A percentile compares a stretch with the other conserved stretches of the same genome.
phyloP scores from a whole-genome alignment of 2,329 filamentous ascomycete genomes.

The Alternaria arbusti region DNA sequence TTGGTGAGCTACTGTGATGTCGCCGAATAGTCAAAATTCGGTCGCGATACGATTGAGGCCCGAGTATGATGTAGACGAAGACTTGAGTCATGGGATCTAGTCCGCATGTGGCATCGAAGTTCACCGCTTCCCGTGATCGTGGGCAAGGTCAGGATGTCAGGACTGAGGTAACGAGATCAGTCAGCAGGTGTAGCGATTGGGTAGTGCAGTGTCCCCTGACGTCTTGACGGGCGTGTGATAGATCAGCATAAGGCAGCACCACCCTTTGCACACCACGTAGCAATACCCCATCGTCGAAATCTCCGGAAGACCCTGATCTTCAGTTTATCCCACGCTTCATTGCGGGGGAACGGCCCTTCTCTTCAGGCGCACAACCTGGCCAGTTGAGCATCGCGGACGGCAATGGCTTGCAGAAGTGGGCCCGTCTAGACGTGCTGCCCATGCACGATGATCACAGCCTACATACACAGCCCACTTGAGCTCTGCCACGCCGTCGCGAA shows the following conservation, averaged over 20 bases:
- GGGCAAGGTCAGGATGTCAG: neutral
- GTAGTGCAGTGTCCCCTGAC: neutral
- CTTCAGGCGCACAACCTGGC: neutral
- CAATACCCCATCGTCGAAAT: conserved; percentile 1
- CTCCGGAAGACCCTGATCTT: conserved; percentile 15
- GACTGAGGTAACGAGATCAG: neutral
- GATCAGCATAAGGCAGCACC: neutral
- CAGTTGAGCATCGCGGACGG: conserved; percentile 4
- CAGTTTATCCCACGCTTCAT: neutral
- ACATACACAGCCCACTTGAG: conserved; percentile 21
- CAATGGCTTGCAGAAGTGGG: conserved; percentile 11
- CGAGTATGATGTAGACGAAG: conserved; percentile 2
- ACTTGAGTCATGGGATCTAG: neutral
- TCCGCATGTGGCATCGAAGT: neutral
- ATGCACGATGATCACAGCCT: conserved; percentile 26
- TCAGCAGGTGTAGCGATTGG: neutral
- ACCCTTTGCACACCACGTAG: conserved; percentile 9
- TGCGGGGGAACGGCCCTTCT: conserved; percentile 8
- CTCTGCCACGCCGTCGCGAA: conserved; percentile 20
- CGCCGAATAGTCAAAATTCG: neutral
- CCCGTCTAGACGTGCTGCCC: conserved; percentile 1
- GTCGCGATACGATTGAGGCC: neutral
- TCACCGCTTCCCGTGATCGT: conserved; percentile 7
- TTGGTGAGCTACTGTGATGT: neutral
- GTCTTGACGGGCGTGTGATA: neutral